phyloP scores from a whole-genome alignment of 345 rosid species.

The Ceriops zippeliana region DNA sequence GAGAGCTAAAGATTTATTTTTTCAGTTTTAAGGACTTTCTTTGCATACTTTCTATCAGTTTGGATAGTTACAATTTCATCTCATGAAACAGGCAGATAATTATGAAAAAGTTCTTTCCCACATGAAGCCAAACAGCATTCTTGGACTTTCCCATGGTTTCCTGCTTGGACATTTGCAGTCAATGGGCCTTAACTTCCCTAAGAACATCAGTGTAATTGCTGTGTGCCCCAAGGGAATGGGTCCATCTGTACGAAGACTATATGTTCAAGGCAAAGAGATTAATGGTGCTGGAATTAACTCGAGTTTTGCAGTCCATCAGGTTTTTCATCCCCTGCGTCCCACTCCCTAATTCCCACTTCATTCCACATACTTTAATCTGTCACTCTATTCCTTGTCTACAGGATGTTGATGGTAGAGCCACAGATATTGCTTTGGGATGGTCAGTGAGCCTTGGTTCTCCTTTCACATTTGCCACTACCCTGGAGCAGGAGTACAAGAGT shows the following conservation, averaged over 20 bases:
- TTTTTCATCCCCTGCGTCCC: background rate
- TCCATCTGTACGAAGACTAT: constrained; percentile 89
- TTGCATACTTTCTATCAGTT: no score
- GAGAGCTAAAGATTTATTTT: no score
- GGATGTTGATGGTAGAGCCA: constrained; percentile 92
- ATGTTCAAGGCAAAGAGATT: constrained; percentile 85
- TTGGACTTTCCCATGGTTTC: constrained; percentile 92
- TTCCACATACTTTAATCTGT: no score
- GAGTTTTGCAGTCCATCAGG: constrained; percentile 92
- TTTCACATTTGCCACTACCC: constrained; percentile 86
- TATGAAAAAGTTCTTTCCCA: constrained; percentile 72
- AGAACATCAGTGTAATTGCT: constrained; percentile 76
- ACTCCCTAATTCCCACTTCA: no score
- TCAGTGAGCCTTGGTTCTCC: constrained; percentile 95
- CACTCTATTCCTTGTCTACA: constrained; percentile 2
- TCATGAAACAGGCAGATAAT: constrained; percentile 63
- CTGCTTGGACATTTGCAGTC: constrained; percentile 86
- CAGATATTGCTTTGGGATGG: constrained; percentile 91
- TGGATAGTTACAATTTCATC: background rate
- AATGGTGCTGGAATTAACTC: constrained; percentile 97
- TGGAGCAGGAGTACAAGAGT: constrained; percentile 93
- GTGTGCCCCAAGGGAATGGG: constrained; percentile 97
- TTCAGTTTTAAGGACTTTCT: no score
- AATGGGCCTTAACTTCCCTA: constrained; percentile 68
- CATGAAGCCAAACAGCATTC: constrained; percentile 95